Percentiles rank a stretch among this genome's conserved stretches.
Evolutionary conservation across 306 rosid genomes (phyloP).

Genomic region (Senna tora): DNA sequence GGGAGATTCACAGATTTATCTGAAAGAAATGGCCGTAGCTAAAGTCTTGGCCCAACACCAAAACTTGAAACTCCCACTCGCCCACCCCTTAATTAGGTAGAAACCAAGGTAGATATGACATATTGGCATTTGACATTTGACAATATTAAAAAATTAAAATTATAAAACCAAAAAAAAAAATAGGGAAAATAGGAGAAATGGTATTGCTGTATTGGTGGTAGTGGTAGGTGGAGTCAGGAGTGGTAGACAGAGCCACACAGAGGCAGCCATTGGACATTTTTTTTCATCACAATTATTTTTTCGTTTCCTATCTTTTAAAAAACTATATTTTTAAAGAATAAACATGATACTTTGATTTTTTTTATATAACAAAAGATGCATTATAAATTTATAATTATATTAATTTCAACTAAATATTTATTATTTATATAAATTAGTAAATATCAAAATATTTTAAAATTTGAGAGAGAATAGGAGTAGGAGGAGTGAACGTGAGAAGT

Average conservation of each 20-base stretch:
- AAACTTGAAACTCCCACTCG: neutral
- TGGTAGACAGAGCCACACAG: conserved; percentile 35
- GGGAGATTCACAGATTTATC: neutral
- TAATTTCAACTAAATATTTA: too few species aligned
- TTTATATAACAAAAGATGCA: too few species aligned
- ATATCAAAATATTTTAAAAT: too few species aligned
- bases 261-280: neutral
- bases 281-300: too few species aligned
- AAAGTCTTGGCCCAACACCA: neutral
- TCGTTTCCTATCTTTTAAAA: too few species aligned
- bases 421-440: too few species aligned
- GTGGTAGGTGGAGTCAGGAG: too few species aligned
- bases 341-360: too few species aligned
- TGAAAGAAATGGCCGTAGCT: neutral
- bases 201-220: neutral
- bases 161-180: neutral
- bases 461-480: too few species aligned
- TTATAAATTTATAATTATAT: too few species aligned
- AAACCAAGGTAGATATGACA: neutral
- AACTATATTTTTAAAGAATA: too few species aligned
- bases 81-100: neutral
- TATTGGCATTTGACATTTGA: too few species aligned
- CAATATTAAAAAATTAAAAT: neutral
- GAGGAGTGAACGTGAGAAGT: neutral
- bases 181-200: neutral